Base-by-base conservation (phyloP, 192 early-diverging fungal species). In the Obelidium mucronatum region DNA sequence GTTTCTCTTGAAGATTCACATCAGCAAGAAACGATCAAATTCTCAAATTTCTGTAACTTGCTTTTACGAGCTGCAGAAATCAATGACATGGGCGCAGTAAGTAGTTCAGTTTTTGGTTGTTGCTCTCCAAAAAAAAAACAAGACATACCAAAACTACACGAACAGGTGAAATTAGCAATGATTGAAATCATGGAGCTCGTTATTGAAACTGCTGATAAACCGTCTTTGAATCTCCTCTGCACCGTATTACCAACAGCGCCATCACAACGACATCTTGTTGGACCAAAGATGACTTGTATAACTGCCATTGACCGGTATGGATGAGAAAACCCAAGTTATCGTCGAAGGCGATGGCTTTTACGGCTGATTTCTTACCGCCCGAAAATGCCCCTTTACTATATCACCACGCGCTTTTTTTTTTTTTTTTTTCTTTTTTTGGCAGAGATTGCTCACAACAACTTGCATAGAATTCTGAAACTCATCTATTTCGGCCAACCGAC, bases 401-500 rank as follows among this genome's bases (percentile, higher is more conserved):
- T n/a, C n/a, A n/a, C n/a, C n/a, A n/a, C n/a, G n/a, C n/a, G n/a
- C n/a, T n/a, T n/a, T n/a, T n/a, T n/a, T n/a, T n/a, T n/a, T n/a
- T n/a, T n/a, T n/a, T n/a, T n/a, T n/a, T n/a, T n/a, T n/a, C n/a
- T n/a, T n/a, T n/a, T n/a, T n/a, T n/a, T n/a, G n/a, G n/a, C n/a
- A n/a, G n/a, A n/a, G n/a, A n/a, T n/a, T n/a, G n/a, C n/a, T n/a
- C n/a, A n/a, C n/a, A n/a, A n/a, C n/a, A n/a, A n/a, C n/a, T n/a
- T n/a, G n/a, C n/a, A n/a, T n/a, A n/a, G n/a, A n/a, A n/a, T 51
- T n/a, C 66, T 67, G 3, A 42, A 67, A 67, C 13, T 67, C 40
- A 39, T 36, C 1, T 67, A 67, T 30, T 17, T 67, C 26, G 66
- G 40, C 39, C 17, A 26, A n/a, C n/a, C n/a, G n/a, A n/a, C n/a